phyloP scores from a whole-genome alignment of 1,284 basidiomycete genomes.

The Inonotus hispidus region DNA sequence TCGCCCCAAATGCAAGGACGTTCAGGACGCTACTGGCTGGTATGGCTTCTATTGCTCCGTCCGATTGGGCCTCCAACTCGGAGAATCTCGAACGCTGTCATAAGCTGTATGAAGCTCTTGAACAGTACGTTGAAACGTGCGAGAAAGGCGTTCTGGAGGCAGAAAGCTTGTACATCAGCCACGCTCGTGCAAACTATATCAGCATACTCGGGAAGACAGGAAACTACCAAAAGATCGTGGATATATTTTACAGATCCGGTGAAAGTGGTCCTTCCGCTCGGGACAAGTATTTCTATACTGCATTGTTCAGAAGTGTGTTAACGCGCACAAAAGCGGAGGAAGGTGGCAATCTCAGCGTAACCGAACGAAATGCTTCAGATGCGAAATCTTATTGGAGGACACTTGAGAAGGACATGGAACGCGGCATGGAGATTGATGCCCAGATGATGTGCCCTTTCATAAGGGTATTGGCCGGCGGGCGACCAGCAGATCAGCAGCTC shows the following conservation, averaged over 20 bases:
- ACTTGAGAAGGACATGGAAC: slow-evolving; percentile 45
- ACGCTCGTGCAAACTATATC: slow-evolving; percentile 54
- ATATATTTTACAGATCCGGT: slow-evolving; percentile 63
- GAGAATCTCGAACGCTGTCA: slow-evolving; percentile 58
- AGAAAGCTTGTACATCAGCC: slow-evolving; percentile 36
- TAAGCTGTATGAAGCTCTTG: slow-evolving; percentile 50
- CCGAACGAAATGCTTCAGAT: slow-evolving; percentile 38
- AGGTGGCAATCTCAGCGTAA: slow-evolving; percentile 13
- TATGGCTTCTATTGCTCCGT: slow-evolving; percentile 42
- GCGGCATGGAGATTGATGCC: slow-evolving; percentile 45
- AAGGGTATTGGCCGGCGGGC: slow-evolving; percentile 47
- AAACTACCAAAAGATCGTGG: slow-evolving; percentile 58
- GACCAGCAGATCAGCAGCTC: slow-evolving; percentile 49
- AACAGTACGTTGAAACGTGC: slow-evolving; percentile 41
- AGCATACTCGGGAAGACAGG: slow-evolving; percentile 53
- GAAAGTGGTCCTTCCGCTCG: slow-evolving; percentile 51
- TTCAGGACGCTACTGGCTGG: slow-evolving; percentile 62
- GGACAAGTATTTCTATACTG: slow-evolving; percentile 50
- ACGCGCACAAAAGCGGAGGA: slow-evolving; percentile 22
- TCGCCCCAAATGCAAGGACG: slow-evolving; percentile 58
- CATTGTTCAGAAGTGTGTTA: slow-evolving; percentile 52
- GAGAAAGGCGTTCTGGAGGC: slow-evolving; percentile 43
- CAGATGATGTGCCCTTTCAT: slow-evolving; percentile 46
- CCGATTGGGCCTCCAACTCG: slow-evolving; percentile 45
- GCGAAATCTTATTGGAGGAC: slow-evolving; percentile 65